These are phyloP conservation scores for Eimeria praecox DNA, from an alignment of 169 alveolate genomes.

Conservation along the genomic window DNA sequence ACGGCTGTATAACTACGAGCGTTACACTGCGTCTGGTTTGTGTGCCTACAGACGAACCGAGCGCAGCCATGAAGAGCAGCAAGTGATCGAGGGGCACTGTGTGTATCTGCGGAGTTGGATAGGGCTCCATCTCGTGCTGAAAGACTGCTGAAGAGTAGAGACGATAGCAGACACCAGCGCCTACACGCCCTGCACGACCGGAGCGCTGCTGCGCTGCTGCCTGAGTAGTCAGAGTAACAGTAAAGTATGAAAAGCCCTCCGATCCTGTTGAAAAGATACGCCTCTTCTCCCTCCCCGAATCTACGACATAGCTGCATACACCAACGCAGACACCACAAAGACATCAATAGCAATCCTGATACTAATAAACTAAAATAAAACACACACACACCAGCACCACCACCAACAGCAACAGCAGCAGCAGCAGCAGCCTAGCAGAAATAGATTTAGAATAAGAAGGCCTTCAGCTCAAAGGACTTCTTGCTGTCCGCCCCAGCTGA, in stretches of 20 bases:
- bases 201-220: slow-evolving; percentile 98
- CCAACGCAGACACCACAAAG: background rate
- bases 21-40: too few species aligned
- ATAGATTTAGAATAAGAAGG: too few species aligned
- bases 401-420: background rate
- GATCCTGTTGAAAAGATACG: slow-evolving; percentile 89
- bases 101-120: slow-evolving; percentile 92
- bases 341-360: background rate
- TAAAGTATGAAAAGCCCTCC: slow-evolving; percentile 93
- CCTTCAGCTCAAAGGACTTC: too few species aligned
- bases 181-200: slow-evolving; percentile 99
- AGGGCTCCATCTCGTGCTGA: slow-evolving; percentile 88
- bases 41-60: slow-evolving; percentile 85
- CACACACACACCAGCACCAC: background rate
- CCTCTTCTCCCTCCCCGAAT: slow-evolving; percentile 96
- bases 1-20: background rate
- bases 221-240: slow-evolving; percentile 93
- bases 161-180: slow-evolving; percentile 99
- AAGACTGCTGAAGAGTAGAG: slow-evolving; percentile 89
- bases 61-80: slow-evolving; percentile 93
- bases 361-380: background rate
- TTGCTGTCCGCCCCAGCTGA: too few species aligned
- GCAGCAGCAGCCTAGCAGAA: too few species aligned
- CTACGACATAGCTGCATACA: slow-evolving; percentile 93
- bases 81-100: slow-evolving; percentile 92